These are phyloP conservation scores for Magnolia kwangsiensis DNA, from an alignment of 164 flowering plant genomes.

Conservation along the genomic window DNA sequence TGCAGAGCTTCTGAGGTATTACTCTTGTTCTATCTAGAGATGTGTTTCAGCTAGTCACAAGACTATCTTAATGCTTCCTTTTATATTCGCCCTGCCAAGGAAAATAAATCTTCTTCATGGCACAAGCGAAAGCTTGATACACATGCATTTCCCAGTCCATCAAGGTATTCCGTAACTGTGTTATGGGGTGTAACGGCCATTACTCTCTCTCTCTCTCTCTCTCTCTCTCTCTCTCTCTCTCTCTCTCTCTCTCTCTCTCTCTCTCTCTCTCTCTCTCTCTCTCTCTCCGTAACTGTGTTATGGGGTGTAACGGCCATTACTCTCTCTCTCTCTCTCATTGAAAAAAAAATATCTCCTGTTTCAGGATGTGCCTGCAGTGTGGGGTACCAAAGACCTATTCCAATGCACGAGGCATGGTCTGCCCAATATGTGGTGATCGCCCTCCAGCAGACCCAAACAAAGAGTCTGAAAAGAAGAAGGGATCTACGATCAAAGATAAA, in stretches of 20 bases:
- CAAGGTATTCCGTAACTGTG: no score
- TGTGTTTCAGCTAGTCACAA: neutral
- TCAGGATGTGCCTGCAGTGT: constrained; percentile 87
- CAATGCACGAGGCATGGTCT: constrained; percentile 64
- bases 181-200: neutral
- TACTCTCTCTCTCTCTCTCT: neutral
- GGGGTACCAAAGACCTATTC: constrained; percentile 87
- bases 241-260: neutral
- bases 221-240: no score
- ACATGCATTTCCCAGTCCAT: no score
- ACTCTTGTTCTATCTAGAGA: neutral
- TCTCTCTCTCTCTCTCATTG: no score
- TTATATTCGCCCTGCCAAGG: neutral
- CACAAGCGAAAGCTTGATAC: no score
- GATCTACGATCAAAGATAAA: constrained; percentile 64
- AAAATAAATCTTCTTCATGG: no score
- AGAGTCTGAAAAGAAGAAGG: constrained; percentile 63
- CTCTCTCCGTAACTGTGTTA: no score
- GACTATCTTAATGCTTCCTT: neutral
- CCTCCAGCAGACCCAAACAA: constrained; percentile 40
- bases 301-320: no score
- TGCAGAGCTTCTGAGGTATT: constrained; percentile 86
- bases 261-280: no score
- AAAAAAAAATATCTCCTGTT: constrained; percentile 1
- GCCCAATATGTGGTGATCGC: constrained; percentile 80